A percentile compares a stretch with the other conserved stretches of the same genome.
These are phyloP conservation scores for Candida endomychidarum DNA, from an alignment of 805 yeast genomes.

Conservation along the genomic window DNA sequence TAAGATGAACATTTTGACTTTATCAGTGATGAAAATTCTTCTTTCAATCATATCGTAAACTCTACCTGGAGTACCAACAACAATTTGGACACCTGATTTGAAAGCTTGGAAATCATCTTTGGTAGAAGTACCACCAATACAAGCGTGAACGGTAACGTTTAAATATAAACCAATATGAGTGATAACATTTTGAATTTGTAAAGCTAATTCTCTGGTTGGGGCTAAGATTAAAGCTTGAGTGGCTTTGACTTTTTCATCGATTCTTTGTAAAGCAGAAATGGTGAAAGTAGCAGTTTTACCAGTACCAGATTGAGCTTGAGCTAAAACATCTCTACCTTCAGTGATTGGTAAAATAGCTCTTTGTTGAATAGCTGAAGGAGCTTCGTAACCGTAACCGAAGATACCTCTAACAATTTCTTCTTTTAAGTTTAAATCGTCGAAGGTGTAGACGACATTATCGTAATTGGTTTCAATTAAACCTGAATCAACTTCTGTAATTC, in stretches of 20 bases:
- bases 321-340: conserved; percentile 68
- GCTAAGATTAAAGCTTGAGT: conserved; percentile 94
- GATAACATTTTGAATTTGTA: conserved; percentile 93
- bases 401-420: conserved; percentile 75
- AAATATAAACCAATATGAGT: conserved; percentile 86
- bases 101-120: conserved; percentile 85
- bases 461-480: conserved; percentile 90
- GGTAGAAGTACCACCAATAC: conserved; percentile 94
- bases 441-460: conserved; percentile 77
- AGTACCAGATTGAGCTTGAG: conserved; percentile 89
- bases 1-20: conserved; percentile 88
- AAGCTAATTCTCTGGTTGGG: conserved; percentile 96
- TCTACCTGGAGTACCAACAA: conserved; percentile 98
- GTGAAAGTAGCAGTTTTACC: conserved; percentile 90
- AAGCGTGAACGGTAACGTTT: conserved; percentile 90
- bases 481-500: conserved; percentile 77
- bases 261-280: conserved; percentile 69
- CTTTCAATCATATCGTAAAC: conserved; percentile 95
- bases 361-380: conserved; percentile 80
- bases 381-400: conserved; percentile 78
- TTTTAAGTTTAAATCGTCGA: conserved; percentile 75
- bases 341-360: conserved; percentile 79
- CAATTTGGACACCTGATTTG: conserved; percentile 84
- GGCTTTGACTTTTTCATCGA: conserved; percentile 68
- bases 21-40: conserved; percentile 75